Evolutionary conservation across 805 yeast genomes (phyloP), one percentile per base, ranked within the genome.

Genomic region (Spathaspora arborariae): DNA sequence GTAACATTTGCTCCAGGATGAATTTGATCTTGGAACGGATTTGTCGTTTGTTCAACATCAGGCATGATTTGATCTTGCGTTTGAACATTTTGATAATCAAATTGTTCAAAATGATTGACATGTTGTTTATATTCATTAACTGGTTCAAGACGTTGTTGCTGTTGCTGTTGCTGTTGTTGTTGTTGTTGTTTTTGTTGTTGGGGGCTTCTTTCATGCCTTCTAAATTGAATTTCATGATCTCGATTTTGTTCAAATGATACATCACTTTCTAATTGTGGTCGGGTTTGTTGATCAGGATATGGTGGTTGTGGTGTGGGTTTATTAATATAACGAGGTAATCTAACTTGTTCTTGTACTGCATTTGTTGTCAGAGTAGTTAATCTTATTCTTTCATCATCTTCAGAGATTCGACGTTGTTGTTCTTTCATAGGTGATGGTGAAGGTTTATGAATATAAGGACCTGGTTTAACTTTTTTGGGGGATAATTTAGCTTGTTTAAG

Each of bases 401-500:
- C 61, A 9, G 55, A 51, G 9, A 44, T 39, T 27, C 15, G n/a
- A 7, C 18, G 27, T n/a, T 42, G 45, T 9, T 15, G 18, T 10
- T 19, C 18, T 7, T 20, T 30, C 11, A 13, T 20, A 6, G 26
- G 39, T 15, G 19, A 30, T 30, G 34, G 42, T 5, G 34, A 30
- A 16, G 19, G 9, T 30, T 40, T 20, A n/a, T n/a, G n/a, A n/a
- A n/a, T n/a, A n/a, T n/a, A n/a, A n/a, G n/a, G n/a, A n/a, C n/a
- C n/a, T 15, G 34, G 35, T 13, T 40, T 26, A 18, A 18, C 6
- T 26, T 45, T 47, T 35, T 41, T 15, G 61, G 67, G 50, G 33
- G 50, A 47, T 2, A 44, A 30, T 19, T 57, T 53, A 2, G 97
- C 82, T 37, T 84, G 79, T 61, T 85, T 85, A 60, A 92, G 90